Evolutionary conservation across 2,329 filamentous ascomycete species (phyloP), one percentile per base, ranked within the genome.

Genomic region (Zopfia rhizophila): DNA sequence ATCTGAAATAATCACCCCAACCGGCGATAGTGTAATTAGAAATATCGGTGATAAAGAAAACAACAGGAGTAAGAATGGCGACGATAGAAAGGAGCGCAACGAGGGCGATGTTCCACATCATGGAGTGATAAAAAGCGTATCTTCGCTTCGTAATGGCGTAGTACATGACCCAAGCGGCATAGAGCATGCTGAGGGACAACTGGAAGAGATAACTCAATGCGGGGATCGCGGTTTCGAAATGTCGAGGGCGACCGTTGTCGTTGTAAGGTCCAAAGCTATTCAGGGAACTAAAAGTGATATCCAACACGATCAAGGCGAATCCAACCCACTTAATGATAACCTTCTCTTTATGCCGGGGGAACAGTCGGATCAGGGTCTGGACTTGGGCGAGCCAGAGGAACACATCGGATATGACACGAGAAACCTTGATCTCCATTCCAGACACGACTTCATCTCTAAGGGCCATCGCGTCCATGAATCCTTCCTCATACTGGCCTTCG

Each of bases 321-420:
- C 93, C 94, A 12, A 93, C 91, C 93, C 93, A 99, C 75, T 97
- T 97, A 75, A 99, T 99, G 57, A 97, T 90, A 39, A 97, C 87
- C 75, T 97, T 97, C 74, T 99, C 94, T 65, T 95, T 90, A 66
- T 97, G 93, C 23, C 94, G 90, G 6, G 94, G 94, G 60, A 99
- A 99, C 1, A 99, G 80, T 40, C 94, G 88, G 60, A 97, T 97
- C 46, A 99, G 75, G 0, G 94, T 99, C 75, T 99, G 94, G 1
- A 96, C 93, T 73, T 99, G 94, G 1, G 94, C 94, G 27, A 99
- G 84, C 93, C 94, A 97, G 21, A 99, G 80, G 70, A 97, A 97
- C 1, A 94, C 92, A 72, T 96, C 91, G 13, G 93, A 97, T 55
- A 99, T 91, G 58, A 97, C 85, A 55, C 92, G 88, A 48, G 95